Conservation (phyloP, 306 rosid genomes). For the Herpetospermum pedunculosum region DNA sequence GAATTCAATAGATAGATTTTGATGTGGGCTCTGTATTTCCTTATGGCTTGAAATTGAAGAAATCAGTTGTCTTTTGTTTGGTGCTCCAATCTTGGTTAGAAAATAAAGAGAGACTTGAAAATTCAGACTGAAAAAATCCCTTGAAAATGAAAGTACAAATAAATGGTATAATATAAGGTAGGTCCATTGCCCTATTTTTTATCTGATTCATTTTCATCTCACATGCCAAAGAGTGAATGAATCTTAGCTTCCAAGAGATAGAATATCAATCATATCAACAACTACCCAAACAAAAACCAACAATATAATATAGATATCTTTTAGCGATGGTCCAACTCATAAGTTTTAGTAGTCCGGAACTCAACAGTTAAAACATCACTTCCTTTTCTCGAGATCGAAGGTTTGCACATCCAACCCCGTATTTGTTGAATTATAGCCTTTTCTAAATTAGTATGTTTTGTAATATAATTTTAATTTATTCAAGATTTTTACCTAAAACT, state of each 20-base stretch:
- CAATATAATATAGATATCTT: not conserved
- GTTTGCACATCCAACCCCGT: too few species aligned
- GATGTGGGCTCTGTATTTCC: not conserved
- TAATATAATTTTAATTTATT: too few species aligned
- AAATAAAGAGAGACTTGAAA: not conserved
- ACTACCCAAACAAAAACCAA: not conserved
- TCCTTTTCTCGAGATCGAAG: too few species aligned
- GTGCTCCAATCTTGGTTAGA: too few species aligned
- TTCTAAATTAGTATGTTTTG: too few species aligned
- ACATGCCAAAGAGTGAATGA: not conserved
- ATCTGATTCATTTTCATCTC: not conserved
- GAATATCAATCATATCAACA: not conserved
- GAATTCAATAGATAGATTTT: not conserved
- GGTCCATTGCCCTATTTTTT: not conserved
- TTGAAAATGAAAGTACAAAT: not conserved
- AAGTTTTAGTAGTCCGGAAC: too few species aligned
- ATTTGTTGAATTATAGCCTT: too few species aligned
- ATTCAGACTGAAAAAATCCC: not conserved
- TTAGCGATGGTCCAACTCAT: too few species aligned
- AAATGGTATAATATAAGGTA: not conserved
- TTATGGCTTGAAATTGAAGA: slow-evolving; percentile 1
- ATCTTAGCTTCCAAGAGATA: slow-evolving; percentile 2
- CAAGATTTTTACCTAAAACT: too few species aligned
- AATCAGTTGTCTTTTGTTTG: not conserved
- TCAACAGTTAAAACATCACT: too few species aligned